These are phyloP conservation scores for Pezicula radicicola DNA, from an alignment of 2,329 filamentous ascomycete species.

Conservation along the genomic window DNA sequence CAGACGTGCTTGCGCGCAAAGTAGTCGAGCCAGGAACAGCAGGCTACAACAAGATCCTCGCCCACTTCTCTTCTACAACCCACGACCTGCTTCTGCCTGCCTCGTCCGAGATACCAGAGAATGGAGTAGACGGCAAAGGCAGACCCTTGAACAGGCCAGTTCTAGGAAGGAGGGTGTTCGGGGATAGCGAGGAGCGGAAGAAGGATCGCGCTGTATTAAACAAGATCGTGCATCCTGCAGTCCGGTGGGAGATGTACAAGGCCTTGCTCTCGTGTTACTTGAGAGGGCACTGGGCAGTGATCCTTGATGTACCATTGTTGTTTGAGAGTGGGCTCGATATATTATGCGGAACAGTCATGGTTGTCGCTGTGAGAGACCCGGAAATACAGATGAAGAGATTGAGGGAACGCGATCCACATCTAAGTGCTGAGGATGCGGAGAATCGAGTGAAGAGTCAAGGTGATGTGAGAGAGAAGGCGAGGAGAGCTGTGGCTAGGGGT, in stretches of 20 bases:
- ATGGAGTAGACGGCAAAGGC: slow-evolving; percentile 58
- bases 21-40: slow-evolving; percentile 90
- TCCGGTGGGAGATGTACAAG: slow-evolving; percentile 78
- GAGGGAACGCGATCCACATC: slow-evolving; percentile 69
- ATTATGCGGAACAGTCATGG: slow-evolving; percentile 80
- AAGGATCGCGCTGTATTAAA: slow-evolving; percentile 78
- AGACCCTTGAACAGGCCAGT: slow-evolving; percentile 81
- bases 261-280: slow-evolving; percentile 72
- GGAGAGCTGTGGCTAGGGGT: slow-evolving; percentile 58
- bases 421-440: slow-evolving; percentile 81
- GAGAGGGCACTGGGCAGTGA: slow-evolving; percentile 78
- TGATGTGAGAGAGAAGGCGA: slow-evolving; percentile 80
- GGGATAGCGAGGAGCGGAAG: slow-evolving; percentile 65
- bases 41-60: slow-evolving; percentile 79
- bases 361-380: slow-evolving; percentile 81
- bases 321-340: slow-evolving; percentile 87
- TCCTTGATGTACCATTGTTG: slow-evolving; percentile 87
- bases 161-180: slow-evolving; percentile 83
- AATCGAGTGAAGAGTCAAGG: slow-evolving; percentile 85
- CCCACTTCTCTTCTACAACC: slow-evolving; percentile 76
- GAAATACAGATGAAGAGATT: slow-evolving; percentile 79
- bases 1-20: slow-evolving; percentile 85
- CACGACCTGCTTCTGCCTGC: slow-evolving; percentile 76
- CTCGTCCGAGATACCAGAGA: slow-evolving; percentile 45
- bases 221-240: slow-evolving; percentile 87